Conservation (phyloP, 441 rosid species). For the Cnidoscolus chayamansa region DNA sequence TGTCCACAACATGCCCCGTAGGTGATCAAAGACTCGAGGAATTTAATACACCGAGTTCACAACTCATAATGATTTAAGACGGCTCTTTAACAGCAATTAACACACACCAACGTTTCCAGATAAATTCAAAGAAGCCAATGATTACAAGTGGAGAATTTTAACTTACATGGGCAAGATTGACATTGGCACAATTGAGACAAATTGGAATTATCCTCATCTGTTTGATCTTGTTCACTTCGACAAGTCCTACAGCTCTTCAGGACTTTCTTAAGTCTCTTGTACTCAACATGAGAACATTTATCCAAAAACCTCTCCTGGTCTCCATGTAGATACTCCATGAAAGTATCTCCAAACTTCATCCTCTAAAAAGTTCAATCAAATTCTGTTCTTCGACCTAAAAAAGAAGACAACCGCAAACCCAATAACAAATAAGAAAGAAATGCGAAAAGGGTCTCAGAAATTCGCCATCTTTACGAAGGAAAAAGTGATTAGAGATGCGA, state of each 20-base stretch:
- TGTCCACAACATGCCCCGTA: neutral
- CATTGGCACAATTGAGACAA: slow-evolving; percentile 42
- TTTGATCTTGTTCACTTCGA: slow-evolving; percentile 14
- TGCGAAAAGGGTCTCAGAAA: neutral
- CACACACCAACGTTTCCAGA: neutral
- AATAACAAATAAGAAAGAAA: neutral
- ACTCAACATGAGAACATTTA: slow-evolving; percentile 70
- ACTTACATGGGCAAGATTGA: slow-evolving; percentile 59
- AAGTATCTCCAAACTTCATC: slow-evolving; percentile 90
- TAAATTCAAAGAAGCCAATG: neutral
- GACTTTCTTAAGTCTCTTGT: slow-evolving; percentile 78
- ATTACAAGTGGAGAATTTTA: neutral
- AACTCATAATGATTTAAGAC: neutral
- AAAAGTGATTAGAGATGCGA: neutral
- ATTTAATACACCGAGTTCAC: neutral
- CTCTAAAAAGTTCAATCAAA: slow-evolving; percentile 9
- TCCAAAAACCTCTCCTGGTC: slow-evolving; percentile 56
- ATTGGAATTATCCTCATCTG: slow-evolving; percentile 16
- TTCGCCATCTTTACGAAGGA: too few species aligned
- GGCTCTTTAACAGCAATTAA: neutral
- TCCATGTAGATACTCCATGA: slow-evolving; percentile 64
- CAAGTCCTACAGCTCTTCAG: slow-evolving; percentile 64
- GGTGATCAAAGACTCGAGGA: neutral
- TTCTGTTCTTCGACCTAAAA: neutral
- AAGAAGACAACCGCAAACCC: neutral